Evolutionary conservation across 176 grass and related monocot genomes (phyloP), one percentile per base, ranked within the genome.

Genomic region (Bolboschoenus planiculmis): DNA sequence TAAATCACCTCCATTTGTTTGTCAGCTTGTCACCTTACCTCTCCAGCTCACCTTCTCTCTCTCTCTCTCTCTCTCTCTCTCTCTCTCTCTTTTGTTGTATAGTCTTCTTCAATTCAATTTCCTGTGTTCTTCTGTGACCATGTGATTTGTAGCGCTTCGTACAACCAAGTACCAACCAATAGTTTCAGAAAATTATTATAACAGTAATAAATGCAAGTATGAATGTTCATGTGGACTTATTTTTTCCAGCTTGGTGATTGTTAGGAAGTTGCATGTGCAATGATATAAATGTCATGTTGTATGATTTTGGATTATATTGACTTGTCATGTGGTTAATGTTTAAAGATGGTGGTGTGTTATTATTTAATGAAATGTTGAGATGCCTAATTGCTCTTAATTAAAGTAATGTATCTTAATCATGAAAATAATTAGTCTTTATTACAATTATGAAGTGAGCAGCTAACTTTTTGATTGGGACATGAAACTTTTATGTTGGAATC

Each of bases 1-100:
- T n/a, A 51, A 51, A 15, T 56, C 75, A 50, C 57, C 57, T 7
- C 24, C 56, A 2, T 58, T 18, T 48, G 39, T 14, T 78, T 78
- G 75, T 78, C 75, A 78, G 43, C 51, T 53, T 56, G 75, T 84
- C 48, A 13, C 82, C 46, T 84, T 58, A 40, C 82, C 10, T 34
- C 54, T 84, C 66, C 82, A 84, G 82, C 82, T 84, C 82, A 84
- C 33, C 6, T 14, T 9, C 21, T 47, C 6, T 36, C n/a, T 51
- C 70, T 68, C 21, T 84, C n/a, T n/a, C n/a, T n/a, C n/a, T n/a
- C n/a, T n/a, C n/a, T n/a, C n/a, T n/a, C n/a, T n/a, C n/a, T n/a
- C n/a, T n/a, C n/a, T n/a, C n/a, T n/a, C n/a, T n/a, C n/a, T 65
- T 29, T 84, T 84, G 47, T 84, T 84, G 81, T 20, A 53, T 83